Evolutionary conservation across 2,329 filamentous ascomycete species (phyloP).

Genomic region (Alternaria arbusti): DNA sequence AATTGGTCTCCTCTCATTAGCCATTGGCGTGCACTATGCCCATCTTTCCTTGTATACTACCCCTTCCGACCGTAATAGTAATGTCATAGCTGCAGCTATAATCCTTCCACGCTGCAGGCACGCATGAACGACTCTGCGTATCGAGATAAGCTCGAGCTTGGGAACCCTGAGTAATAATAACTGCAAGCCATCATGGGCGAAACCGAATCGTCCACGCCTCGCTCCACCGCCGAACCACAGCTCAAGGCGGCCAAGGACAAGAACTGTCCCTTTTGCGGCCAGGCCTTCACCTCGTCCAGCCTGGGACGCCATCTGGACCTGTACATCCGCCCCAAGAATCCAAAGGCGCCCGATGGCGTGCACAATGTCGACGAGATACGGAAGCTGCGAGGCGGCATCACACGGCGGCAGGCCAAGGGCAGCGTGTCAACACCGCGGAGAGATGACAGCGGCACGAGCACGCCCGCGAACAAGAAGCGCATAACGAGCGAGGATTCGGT

Average conservation of each 20-base stretch:
- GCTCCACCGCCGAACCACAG: constrained; percentile 32
- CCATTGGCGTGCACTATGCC: constrained; percentile 15
- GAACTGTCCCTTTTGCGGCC: constrained; percentile 84
- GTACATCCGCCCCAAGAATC: constrained; percentile 93
- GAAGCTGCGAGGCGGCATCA: constrained; percentile 83
- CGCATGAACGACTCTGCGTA: constrained; percentile 24
- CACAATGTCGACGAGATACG: constrained; percentile 90
- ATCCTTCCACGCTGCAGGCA: constrained; percentile 1
- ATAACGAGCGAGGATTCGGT: constrained; percentile 35
- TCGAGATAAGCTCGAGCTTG: constrained; percentile 26
- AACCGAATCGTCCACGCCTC: constrained; percentile 47
- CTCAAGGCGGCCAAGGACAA: constrained; percentile 76
- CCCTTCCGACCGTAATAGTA: constrained; percentile 18
- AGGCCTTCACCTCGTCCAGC: constrained; percentile 84
- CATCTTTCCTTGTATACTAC: constrained; percentile 10
- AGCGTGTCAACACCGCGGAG: constrained; percentile 59
- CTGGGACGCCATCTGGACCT: constrained; percentile 92
- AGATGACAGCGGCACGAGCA: constrained; percentile 51
- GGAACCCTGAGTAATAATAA: constrained; percentile 17
- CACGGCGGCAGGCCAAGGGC: constrained; percentile 78
- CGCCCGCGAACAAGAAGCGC: constrained; percentile 30
- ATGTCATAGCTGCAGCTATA: constrained; percentile 36
- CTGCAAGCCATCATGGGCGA: constrained; percentile 37
- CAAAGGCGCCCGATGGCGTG: constrained; percentile 82
- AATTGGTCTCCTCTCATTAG: constrained; percentile 21